Percentiles rank a stretch among this genome's conserved stretches.
Evolutionary conservation across 129 eudicot species (phyloP).

Genomic region (Escallonia rubra): DNA sequence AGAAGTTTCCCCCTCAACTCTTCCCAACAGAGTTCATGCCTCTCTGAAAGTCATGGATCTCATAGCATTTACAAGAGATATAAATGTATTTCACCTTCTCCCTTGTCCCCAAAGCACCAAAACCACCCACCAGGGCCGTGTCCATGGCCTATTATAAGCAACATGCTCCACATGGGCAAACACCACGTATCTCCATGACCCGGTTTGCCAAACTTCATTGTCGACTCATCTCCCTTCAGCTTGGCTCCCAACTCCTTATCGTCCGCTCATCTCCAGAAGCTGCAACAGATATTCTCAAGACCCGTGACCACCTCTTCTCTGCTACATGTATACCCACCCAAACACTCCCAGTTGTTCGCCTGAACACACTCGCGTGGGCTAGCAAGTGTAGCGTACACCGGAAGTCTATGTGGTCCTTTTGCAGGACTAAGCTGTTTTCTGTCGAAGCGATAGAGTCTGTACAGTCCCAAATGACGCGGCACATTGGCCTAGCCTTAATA

Average conservation of each 20-base stretch:
- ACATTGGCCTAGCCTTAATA: too few relatives aligned
- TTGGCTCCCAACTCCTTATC: slow-evolving; percentile 22
- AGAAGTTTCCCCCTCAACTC: too few relatives aligned
- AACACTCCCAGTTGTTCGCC: not conserved
- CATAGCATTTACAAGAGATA: too few relatives aligned
- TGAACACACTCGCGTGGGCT: slow-evolving; percentile 9
- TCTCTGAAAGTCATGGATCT: too few relatives aligned
- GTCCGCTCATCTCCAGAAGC: slow-evolving; percentile 21
- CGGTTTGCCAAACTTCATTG: slow-evolving; percentile 17
- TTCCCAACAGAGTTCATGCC: not conserved
- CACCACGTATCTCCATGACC: slow-evolving; percentile 13
- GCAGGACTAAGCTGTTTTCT: slow-evolving; percentile 18
- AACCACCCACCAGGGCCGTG: slow-evolving; percentile 28
- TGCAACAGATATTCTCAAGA: slow-evolving; percentile 16
- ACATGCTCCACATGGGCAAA: slow-evolving; percentile 16
- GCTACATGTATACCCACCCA: slow-evolving; percentile 6
- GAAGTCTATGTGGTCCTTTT: slow-evolving; percentile 14
- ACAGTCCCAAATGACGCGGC: too few relatives aligned
- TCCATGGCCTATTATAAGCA: slow-evolving; percentile 14
- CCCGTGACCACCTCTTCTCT: slow-evolving; percentile 16
- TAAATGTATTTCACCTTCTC: not conserved
- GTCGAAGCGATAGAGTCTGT: slow-evolving; percentile 9
- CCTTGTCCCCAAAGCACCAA: not conserved
- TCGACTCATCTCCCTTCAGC: slow-evolving; percentile 18
- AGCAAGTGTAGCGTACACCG: slow-evolving; percentile 8